These are phyloP conservation scores for Ascosphaera aggregata DNA, from an alignment of 2,329 filamentous ascomycete species.

Conservation along the genomic window DNA sequence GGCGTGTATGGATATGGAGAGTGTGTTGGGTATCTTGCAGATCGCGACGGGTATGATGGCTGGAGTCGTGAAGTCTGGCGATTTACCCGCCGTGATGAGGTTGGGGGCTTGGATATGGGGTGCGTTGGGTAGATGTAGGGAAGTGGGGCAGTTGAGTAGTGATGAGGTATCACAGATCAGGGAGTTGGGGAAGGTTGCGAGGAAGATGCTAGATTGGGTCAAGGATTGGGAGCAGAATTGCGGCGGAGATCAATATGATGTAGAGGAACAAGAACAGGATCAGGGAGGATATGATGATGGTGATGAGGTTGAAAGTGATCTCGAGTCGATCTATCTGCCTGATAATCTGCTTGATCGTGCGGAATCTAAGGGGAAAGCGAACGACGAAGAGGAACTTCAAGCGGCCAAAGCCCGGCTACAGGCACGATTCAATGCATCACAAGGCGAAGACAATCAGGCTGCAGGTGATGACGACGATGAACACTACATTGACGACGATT, in stretches of 20 bases:
- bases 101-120: slow-evolving; percentile 74
- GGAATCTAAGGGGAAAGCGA: slow-evolving; percentile 1
- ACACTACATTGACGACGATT: slow-evolving; percentile 5
- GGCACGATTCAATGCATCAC: slow-evolving; percentile 12
- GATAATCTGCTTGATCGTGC: slow-evolving; percentile 1
- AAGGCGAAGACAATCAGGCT: slow-evolving; percentile 8
- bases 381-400: slow-evolving; percentile 19
- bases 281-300: slow-evolving; percentile 4
- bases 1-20: slow-evolving; percentile 32
- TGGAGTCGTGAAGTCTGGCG: slow-evolving; percentile 37
- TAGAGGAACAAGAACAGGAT: slow-evolving; percentile 9
- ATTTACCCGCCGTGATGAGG: slow-evolving; percentile 35
- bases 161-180: slow-evolving; percentile 53
- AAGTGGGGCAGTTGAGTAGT: slow-evolving; percentile 50
- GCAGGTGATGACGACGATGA: slow-evolving; percentile 10
- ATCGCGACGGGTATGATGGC: slow-evolving; percentile 33
- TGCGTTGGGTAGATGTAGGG: slow-evolving; percentile 50
- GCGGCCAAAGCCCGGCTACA: slow-evolving; percentile 25
- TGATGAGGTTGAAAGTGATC: slow-evolving; percentile 1
- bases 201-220: slow-evolving; percentile 17
- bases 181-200: slow-evolving; percentile 57
- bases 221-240: slow-evolving; percentile 23
- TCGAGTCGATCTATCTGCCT: slow-evolving; percentile 1
- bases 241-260: slow-evolving; percentile 10
- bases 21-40: slow-evolving; percentile 41